Evolutionary conservation across 352 stramenopile species (phyloP), one percentile per base, ranked within the genome.

Genomic region (Phytophthora pistaciae): DNA sequence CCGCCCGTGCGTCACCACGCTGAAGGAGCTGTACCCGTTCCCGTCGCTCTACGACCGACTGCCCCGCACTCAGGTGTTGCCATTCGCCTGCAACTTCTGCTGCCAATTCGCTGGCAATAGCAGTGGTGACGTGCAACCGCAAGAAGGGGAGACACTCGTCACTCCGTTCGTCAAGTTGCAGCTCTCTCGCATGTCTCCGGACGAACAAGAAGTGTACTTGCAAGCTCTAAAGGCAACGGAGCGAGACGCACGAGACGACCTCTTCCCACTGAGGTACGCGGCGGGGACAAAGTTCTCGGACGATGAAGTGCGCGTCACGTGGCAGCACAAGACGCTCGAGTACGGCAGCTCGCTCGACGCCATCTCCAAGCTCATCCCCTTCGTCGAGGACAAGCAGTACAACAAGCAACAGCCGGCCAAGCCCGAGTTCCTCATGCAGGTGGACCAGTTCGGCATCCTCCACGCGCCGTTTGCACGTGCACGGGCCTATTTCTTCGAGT

Each of bases 401-500:
- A 64, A 61, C 42, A 64, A 38, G 63, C 25, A 62, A 2, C 31
- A 72, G 9, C 29, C 7, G 1, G 64, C 60, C 1, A 54, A 60
- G 11, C 80, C 88, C 4, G 50, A 88, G 42, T 74, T 92, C 25
- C 67, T 97, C 31, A 71, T 94, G 14, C 88, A 96, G 54, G 89
- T 91, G 54, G 93, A 98, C 81, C 91, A 97, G 68, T 97, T 95
- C 67, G 93, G 91, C 25, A 88, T 98, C 29, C 74, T 91, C 5
- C 91, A 97, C 75, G 82, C 88, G 10, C 93, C 91, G 1, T 96
- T 95, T 66, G 93, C 91, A 8, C 79, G 82, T 25, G 93, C 85
- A 18, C 84, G 93, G 21, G 86, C 90, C 11, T 97, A 96, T 74
- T 83, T 98, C 56, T 90, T 79, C 56, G 93, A 98, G 73, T 86